A percentile compares a stretch with the other conserved stretches of the same genome.
These are phyloP conservation scores for Eremothecium sinecaudum DNA, from an alignment of 1,139 yeast genomes.

Conservation along the genomic window DNA sequence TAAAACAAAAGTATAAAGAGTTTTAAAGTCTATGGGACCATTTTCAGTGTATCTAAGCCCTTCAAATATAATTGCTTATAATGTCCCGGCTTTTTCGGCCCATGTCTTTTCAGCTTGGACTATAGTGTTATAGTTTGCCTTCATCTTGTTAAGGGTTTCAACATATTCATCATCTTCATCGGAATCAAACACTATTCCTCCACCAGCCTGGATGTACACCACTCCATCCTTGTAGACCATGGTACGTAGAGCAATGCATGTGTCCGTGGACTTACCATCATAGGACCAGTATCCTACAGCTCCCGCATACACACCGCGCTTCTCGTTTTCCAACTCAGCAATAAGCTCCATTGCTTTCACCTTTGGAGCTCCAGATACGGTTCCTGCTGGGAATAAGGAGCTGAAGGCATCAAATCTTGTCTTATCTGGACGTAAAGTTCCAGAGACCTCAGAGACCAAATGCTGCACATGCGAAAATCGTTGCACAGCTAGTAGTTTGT, in stretches of 20 bases:
- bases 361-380: slow-evolving; percentile 97
- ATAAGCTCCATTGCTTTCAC: slow-evolving; percentile 93
- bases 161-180: slow-evolving; percentile 92
- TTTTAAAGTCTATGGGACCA: neutral
- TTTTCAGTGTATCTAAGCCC: too few species aligned
- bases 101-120: slow-evolving; percentile 82
- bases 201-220: slow-evolving; percentile 96
- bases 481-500: slow-evolving; percentile 78
- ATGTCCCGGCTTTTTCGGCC: slow-evolving; percentile 34
- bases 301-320: slow-evolving; percentile 95
- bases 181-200: slow-evolving; percentile 92
- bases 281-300: slow-evolving; percentile 99
- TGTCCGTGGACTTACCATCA: slow-evolving; percentile 87
- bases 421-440: slow-evolving; percentile 72
- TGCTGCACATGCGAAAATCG: slow-evolving; percentile 97
- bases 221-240: slow-evolving; percentile 88
- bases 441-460: slow-evolving; percentile 88
- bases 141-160: slow-evolving; percentile 96
- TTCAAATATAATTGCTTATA: too few species aligned
- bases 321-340: slow-evolving; percentile 79
- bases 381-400: slow-evolving; percentile 97
- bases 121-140: slow-evolving; percentile 81
- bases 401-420: slow-evolving; percentile 94
- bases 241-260: slow-evolving; percentile 93
- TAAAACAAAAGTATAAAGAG: neutral